Evolutionary conservation across 73 alveolate species (phyloP), one percentile per base, ranked within the genome.

Genomic region (Tetrahymena elliotti): DNA sequence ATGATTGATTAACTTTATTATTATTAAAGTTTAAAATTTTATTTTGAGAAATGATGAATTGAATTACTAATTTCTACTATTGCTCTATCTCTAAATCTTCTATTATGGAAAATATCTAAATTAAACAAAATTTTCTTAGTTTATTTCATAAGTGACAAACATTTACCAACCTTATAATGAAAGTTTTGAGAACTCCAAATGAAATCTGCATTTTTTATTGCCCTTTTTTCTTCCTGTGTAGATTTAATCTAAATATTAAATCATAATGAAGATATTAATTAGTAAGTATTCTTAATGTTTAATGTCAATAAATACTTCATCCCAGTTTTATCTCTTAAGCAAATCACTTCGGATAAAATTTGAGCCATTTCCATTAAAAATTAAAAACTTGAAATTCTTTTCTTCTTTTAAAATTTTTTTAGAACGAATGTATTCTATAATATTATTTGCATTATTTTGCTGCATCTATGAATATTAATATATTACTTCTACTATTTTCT

Each of bases 141-240:
- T 97, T 41, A 38, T 97, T 96, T 31, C 52, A 94, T 22, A 96
- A 33, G 12, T n/a, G 5, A 93, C 52, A 1, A 95, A 54, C 68
- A 84, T 95, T 83, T 95, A 95, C 11, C 93, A 94, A 97, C 98
- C 54, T 94, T 93, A 33, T 68, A 93, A 15, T 94, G 94, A 53
- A 92, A 95, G 52, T 95, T 93, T 9, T 88, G 52, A 27, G 98
- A 97, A 94, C 96, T 94, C 97, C 98, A 96, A 22, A 96, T 37
- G 39, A 96, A 96, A 31, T 96, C 94, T 38, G 94, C 82, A 7
- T 95, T 52, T 31, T 40, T 83, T 34, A 93, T 94, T 54, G 83
- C 41, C 24, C 84, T 93, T 11, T 95, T 96, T 52, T 95, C 96
- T 33, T 95, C 97, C 16, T 68, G 22, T 2, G 22, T 68, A 22